A percentile compares a stretch with the other conserved stretches of the same genome.
These are phyloP conservation scores for Dipteronia dyeriana DNA, from an alignment of 345 rosid genomes.

Conservation along the genomic window DNA sequence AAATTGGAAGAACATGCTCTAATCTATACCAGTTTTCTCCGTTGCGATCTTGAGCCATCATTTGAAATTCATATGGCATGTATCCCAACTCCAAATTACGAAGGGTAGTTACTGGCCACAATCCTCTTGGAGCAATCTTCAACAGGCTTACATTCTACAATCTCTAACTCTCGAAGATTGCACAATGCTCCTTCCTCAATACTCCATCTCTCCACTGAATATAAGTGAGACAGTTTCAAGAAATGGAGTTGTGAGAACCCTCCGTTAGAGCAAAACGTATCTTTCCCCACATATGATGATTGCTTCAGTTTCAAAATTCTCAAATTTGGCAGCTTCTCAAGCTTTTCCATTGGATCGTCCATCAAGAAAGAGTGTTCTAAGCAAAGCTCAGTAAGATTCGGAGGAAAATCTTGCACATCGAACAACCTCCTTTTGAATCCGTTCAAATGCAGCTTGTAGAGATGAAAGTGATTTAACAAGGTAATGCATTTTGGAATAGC, in stretches of 20 bases:
- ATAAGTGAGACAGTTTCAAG: conserved; percentile 12
- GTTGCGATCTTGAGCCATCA: conserved; percentile 1
- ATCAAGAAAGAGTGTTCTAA: conserved; percentile 6
- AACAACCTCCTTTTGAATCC: conserved; percentile 8
- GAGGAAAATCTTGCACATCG: conserved; percentile 21
- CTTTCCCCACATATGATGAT: conserved; percentile 18
- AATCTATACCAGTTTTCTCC: conserved; percentile 17
- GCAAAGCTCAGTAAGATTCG: conserved; percentile 15
- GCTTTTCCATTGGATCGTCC: conserved; percentile 26
- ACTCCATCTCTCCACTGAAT: not conserved
- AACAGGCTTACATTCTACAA: conserved; percentile 11
- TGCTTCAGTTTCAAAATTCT: conserved; percentile 15
- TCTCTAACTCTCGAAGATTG: conserved; percentile 9
- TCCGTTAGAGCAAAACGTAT: conserved; percentile 23
- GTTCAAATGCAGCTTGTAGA: conserved; percentile 12
- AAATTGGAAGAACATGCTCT: conserved; percentile 12
- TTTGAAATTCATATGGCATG: conserved; percentile 11
- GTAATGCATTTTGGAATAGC: not conserved
- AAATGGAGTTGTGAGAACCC: conserved; percentile 25
- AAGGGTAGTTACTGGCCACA: conserved; percentile 13
- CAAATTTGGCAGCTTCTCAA: conserved; percentile 24
- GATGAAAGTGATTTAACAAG: conserved; percentile 5
- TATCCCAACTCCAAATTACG: not conserved
- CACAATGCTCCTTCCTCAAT: conserved; percentile 20
- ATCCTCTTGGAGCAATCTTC: conserved; percentile 16